Evolutionary conservation across 306 rosid species (phyloP).

Genomic region (Cucurbita ficifolia): DNA sequence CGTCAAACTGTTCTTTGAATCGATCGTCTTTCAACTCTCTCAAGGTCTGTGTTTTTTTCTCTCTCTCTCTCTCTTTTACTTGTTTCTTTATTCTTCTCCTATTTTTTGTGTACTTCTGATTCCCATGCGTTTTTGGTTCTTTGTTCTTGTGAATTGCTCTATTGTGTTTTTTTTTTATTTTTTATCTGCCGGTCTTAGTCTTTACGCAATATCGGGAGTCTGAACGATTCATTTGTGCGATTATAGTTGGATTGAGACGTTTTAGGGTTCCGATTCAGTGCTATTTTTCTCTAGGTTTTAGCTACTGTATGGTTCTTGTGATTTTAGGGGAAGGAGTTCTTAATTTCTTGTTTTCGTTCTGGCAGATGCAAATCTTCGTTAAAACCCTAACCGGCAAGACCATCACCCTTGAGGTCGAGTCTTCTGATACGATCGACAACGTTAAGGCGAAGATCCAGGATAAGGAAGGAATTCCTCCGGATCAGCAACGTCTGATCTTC

Average conservation of each 20-base stretch:
- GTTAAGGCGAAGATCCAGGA: background rate
- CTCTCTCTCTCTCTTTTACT: background rate
- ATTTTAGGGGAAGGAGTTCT: background rate
- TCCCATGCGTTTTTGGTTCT: background rate
- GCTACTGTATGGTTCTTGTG: background rate
- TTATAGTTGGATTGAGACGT: background rate
- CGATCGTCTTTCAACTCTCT: rapidly evolving
- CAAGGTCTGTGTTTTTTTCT: background rate
- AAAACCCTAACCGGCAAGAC: constrained; percentile 24
- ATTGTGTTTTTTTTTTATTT: background rate
- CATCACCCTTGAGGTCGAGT: constrained; percentile 25
- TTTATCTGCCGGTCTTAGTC: background rate
- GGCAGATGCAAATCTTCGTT: constrained; percentile 26
- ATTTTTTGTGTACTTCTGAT: too few relatives aligned
- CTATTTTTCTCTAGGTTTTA: background rate
- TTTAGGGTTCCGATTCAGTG: background rate
- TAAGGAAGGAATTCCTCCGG: background rate
- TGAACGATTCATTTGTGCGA: background rate
- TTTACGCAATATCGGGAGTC: too few relatives aligned
- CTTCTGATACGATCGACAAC: constrained; percentile 11
- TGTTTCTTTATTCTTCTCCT: background rate
- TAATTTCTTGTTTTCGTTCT: background rate
- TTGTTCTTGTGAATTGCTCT: background rate
- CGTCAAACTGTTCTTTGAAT: background rate
- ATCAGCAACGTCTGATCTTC: background rate